phyloP scores from a whole-genome alignment of 148 eudicot genomes.

The Chenopodium suecicum region DNA sequence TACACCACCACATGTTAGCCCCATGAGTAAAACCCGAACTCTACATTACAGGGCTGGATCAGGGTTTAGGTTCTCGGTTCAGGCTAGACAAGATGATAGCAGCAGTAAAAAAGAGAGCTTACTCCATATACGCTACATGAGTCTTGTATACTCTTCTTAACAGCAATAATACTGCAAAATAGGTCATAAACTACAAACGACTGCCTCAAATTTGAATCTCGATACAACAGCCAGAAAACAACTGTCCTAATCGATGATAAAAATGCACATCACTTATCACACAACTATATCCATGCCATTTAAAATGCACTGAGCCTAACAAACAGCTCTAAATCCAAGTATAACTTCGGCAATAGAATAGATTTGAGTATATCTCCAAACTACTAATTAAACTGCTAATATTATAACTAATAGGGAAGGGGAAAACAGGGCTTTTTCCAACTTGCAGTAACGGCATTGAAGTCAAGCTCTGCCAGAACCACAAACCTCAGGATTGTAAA shows the following conservation, averaged over 20 bases:
- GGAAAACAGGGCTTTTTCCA: slow-evolving; percentile 24
- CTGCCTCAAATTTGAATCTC: not conserved
- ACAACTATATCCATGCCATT: slow-evolving; percentile 17
- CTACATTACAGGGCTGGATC: not conserved
- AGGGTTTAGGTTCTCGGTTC: no score
- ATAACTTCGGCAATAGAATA: not conserved
- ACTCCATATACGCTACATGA: not conserved
- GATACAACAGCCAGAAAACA: not conserved
- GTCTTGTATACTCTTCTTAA: not conserved
- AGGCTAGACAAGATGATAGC: not conserved
- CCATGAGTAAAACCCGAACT: not conserved
- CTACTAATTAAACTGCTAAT: slow-evolving; percentile 14
- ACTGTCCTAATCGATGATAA: slow-evolving; percentile 5
- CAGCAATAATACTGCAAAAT: not conserved
- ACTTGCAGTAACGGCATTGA: not conserved
- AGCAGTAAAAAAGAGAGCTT: not conserved
- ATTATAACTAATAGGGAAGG: not conserved
- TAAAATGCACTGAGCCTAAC: slow-evolving; percentile 1
- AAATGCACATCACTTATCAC: slow-evolving; percentile 17
- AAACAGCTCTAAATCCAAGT: slow-evolving; percentile 1
- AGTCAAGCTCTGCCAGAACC: not conserved
- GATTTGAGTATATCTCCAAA: slow-evolving; percentile 13
- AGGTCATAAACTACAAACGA: not conserved
- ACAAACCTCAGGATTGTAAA: not conserved
- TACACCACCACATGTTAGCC: not conserved